phyloP scores from a whole-genome alignment of 768 basidiomycete species.

The Tulasnella sp. region DNA sequence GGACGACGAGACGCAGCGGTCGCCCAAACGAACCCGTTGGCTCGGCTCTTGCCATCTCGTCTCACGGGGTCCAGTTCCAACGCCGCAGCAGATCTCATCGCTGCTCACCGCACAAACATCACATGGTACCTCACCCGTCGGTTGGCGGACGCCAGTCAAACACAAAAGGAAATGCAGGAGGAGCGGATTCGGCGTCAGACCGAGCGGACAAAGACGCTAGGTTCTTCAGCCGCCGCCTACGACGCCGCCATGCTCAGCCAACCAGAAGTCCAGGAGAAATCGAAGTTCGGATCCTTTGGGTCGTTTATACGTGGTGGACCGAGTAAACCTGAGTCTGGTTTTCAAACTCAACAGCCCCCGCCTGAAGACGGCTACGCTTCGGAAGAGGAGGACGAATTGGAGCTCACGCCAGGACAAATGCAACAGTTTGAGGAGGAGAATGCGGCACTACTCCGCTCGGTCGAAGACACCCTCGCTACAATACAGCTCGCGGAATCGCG shows the following conservation, averaged over 20 bases:
- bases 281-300: constrained; percentile 23
- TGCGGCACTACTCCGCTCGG: constrained; percentile 68
- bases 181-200: constrained; percentile 81
- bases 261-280: constrained; percentile 25
- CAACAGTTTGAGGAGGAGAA: constrained; percentile 92
- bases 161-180: constrained; percentile 83
- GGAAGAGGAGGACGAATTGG: constrained; percentile 56
- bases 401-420: constrained; percentile 78
- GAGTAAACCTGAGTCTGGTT: constrained; percentile 39
- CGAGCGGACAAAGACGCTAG: constrained; percentile 74
- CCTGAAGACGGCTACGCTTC: constrained; percentile 31
- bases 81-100: constrained; percentile 57
- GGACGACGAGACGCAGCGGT: constrained; percentile 59
- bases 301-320: constrained; percentile 34
- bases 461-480: constrained; percentile 76
- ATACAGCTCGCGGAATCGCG: constrained; percentile 89
- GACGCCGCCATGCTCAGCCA: constrained; percentile 33
- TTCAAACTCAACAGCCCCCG: constrained; percentile 30
- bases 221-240: constrained; percentile 64
- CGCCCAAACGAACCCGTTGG: constrained; percentile 51
- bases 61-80: constrained; percentile 44
- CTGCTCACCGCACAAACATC: constrained; percentile 88
- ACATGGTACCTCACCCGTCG: constrained; percentile 83
- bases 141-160: constrained; percentile 67
- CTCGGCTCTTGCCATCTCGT: constrained; percentile 61